Base-by-base conservation (phyloP, 345 rosid genomes). In the Gossypium australe region DNA sequence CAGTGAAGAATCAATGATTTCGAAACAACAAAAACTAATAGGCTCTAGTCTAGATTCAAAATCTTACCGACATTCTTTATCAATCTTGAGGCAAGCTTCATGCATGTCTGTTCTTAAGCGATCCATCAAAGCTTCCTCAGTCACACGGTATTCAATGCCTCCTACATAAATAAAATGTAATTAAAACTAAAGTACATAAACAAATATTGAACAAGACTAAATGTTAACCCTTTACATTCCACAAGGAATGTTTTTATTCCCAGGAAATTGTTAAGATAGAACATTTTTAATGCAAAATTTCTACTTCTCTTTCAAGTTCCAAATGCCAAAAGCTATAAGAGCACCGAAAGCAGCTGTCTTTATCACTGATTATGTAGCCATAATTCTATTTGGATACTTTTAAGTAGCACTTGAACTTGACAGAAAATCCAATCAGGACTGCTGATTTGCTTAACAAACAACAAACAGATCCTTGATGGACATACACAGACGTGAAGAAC, bases 51-150 rank as follows among this genome's bases (percentile, higher is more conserved):
- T 34, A 34, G 7, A 34, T 34, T 34, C 41, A 34, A 34, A 4
- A 34, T 49, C 72, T 80, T 68, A 92, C 97, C 92, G 86, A 94
- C 94, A 88, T 12, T 81, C 85, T 81, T 81, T 85, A 71, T 80
- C 89, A 71, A 92, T 89, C 76, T 79, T 71, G 59, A 86, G 86
- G 78, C 92, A 90, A 56, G 90, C 89, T 78, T 83, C 81, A 71
- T 73, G 90, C 84, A 87, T 86, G 81, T 94, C 85, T 66, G 89
- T 92, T 70, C 79, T 79, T 73, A 94, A 75, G 64, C 93, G 89
- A 27, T 94, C 98, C 84, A 73, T 83, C 85, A 94, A 78, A 72
- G 91, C 89, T 79, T 87, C 92, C 77, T 80, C 67, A 0, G 93
- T 90, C 80, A 89, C 90, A 57, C 87, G 85, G 71, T 82, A 94